Percentiles rank a stretch among this genome's conserved stretches.
phyloP scores from a whole-genome alignment of 1,139 yeast species.

The Citeromyces hawaiiensis region DNA sequence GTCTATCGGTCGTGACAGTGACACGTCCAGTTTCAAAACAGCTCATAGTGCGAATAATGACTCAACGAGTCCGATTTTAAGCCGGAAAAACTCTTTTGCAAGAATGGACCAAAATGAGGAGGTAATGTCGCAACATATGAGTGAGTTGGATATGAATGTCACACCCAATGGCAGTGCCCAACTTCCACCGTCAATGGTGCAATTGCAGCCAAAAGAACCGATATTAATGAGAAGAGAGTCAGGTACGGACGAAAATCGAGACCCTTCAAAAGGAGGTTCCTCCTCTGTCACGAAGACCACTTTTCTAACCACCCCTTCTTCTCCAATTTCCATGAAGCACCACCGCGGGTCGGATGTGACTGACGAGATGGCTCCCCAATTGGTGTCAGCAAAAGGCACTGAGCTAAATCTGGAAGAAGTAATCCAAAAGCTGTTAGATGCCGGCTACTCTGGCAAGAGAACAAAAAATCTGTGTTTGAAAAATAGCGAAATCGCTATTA shows the following conservation, averaged over 20 bases:
- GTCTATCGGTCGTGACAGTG: slow-evolving; percentile 3
- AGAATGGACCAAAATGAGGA: background rate
- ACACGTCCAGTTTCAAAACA: slow-evolving; percentile 2
- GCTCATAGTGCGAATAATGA: background rate
- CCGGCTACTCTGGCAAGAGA: slow-evolving; percentile 89
- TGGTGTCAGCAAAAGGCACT: slow-evolving; percentile 12
- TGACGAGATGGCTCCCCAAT: background rate
- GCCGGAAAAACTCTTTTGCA: slow-evolving; percentile 9
- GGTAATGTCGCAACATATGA: background rate
- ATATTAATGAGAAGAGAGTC: slow-evolving; percentile 3
- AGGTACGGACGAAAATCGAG: background rate
- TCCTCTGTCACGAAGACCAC: slow-evolving; percentile 1
- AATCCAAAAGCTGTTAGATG: slow-evolving; percentile 81
- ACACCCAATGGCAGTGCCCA: slow-evolving; percentile 1
- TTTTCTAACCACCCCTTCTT: background rate
- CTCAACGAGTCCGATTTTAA: background rate
- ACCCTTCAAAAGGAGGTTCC: background rate
- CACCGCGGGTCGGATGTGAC: slow-evolving; percentile 2
- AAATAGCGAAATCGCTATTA: slow-evolving; percentile 54
- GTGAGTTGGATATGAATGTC: background rate
- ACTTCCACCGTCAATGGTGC: slow-evolving; percentile 6
- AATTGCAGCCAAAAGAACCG: slow-evolving; percentile 4
- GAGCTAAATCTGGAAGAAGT: slow-evolving; percentile 74
- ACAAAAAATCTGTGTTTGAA: slow-evolving; percentile 83
- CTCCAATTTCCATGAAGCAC: slow-evolving; percentile 1